A percentile compares a stretch with the other conserved stretches of the same genome.
phyloP scores from a whole-genome alignment of 495 filamentous ascomycete genomes.

The Patellaria atrata region DNA sequence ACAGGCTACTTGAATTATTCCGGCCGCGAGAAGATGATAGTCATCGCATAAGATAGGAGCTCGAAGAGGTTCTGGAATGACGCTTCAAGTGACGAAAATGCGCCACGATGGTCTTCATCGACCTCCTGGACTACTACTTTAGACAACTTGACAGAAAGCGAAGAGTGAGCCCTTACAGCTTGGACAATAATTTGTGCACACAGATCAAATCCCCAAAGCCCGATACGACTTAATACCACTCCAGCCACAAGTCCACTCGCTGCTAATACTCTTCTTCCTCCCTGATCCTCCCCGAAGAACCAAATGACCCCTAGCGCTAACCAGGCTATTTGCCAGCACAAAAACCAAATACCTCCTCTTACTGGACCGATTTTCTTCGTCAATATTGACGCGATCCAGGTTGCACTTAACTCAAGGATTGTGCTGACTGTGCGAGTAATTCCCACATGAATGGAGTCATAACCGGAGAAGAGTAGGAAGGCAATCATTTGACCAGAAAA shows the following conservation, averaged over 20 bases:
- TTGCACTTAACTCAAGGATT: slow-evolving; percentile 34
- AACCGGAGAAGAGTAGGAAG: slow-evolving; percentile 28
- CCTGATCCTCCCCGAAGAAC: slow-evolving; percentile 24
- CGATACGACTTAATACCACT: slow-evolving; percentile 43
- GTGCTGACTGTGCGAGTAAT: slow-evolving; percentile 27
- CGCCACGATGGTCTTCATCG: slow-evolving; percentile 30
- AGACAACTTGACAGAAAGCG: slow-evolving; percentile 1
- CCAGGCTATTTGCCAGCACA: slow-evolving; percentile 45
- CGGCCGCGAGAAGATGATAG: slow-evolving; percentile 43
- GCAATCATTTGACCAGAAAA: slow-evolving; percentile 31
- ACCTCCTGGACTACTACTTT: slow-evolving; percentile 20
- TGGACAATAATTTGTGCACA: slow-evolving; percentile 50
- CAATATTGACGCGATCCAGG: slow-evolving; percentile 35
- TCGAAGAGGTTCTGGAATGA: slow-evolving; percentile 53
- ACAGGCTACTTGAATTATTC: slow-evolving; percentile 47
- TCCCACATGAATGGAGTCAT: slow-evolving; percentile 27
- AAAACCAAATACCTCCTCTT: slow-evolving; percentile 47
- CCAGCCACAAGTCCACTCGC: slow-evolving; percentile 38
- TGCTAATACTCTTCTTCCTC: slow-evolving; percentile 10
- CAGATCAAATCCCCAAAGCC: slow-evolving; percentile 56
- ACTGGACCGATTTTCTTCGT: slow-evolving; percentile 42
- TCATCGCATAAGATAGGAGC: slow-evolving; percentile 44
- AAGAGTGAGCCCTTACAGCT: slow-evolving; percentile 32
- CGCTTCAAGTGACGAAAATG: slow-evolving; percentile 48
- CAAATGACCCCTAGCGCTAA: slow-evolving; percentile 31